phyloP scores from a whole-genome alignment of 208 protist genomes.

The Acanthamoeba comandoni region DNA sequence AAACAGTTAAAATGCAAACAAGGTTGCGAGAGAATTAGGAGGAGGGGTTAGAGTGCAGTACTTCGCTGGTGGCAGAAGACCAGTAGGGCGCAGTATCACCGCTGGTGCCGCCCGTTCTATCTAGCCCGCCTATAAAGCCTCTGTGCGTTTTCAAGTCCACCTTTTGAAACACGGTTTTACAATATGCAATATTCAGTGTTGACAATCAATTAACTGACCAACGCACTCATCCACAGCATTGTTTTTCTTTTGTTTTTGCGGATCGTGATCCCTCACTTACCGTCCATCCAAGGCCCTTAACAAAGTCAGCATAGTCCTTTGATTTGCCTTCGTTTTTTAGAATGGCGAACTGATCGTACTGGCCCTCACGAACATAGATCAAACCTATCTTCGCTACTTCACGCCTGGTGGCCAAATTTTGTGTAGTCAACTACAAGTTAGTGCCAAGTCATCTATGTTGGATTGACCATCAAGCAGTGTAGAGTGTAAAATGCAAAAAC shows the following conservation, averaged over 20 bases:
- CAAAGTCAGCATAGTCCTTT: conserved; percentile 85
- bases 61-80: conserved; percentile 59
- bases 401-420: conserved; percentile 75
- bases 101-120: conserved; percentile 76
- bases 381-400: conserved; percentile 89
- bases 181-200: not conserved
- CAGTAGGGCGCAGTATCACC: conserved; percentile 86
- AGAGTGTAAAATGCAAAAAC: too few species aligned
- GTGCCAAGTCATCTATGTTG: conserved; percentile 14
- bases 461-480: not conserved
- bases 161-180: not conserved
- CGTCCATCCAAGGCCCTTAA: conserved; percentile 85
- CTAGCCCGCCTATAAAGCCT: conserved; percentile 88
- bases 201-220: too few species aligned
- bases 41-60: too few species aligned
- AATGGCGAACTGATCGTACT: conserved; percentile 86
- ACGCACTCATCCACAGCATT: not conserved
- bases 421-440: not conserved
- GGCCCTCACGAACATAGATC: conserved; percentile 88
- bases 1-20: too few species aligned
- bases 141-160: conserved; percentile 85
- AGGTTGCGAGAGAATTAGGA: too few species aligned
- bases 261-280: too few species aligned
- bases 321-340: conserved; percentile 84
- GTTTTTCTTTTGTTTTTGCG: too few species aligned